Conservation (phyloP, 192 early-diverging fungal genomes). For the Cetraspora pellucida region DNA sequence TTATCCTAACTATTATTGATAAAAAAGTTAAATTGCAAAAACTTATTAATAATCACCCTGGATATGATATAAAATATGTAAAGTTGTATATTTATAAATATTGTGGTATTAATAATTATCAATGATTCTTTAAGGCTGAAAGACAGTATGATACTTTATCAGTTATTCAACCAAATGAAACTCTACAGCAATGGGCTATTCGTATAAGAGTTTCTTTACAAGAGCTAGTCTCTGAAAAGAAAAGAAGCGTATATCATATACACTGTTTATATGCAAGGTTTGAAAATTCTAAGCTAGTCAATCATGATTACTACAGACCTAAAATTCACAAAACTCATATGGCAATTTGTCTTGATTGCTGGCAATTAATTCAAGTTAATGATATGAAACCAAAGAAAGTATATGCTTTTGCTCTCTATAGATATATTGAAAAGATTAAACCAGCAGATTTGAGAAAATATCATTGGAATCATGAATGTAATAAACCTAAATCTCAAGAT, state of each 20-base stretch:
- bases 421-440: background rate
- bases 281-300: background rate
- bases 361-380: constrained; percentile 12
- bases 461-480: background rate
- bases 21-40: constrained; percentile 11
- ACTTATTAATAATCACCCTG: constrained; percentile 9
- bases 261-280: background rate
- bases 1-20: constrained; percentile 13
- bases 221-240: background rate
- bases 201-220: background rate
- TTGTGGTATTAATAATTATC: background rate
- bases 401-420: background rate
- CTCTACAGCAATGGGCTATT: background rate
- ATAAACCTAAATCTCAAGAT: constrained; percentile 20
- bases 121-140: background rate
- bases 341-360: constrained; percentile 12
- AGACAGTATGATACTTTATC: constrained; percentile 4
- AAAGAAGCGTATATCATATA: no score
- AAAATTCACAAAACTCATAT: constrained; percentile 1
- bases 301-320: constrained; percentile 24
- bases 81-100: background rate
- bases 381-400: constrained; percentile 11
- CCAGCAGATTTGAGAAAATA: background rate
- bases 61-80: constrained; percentile 21
- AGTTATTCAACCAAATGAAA: no score